Evolutionary conservation across 352 stramenopile genomes (phyloP), one percentile per base, ranked within the genome.

Genomic region (Phytophthora sojae): DNA sequence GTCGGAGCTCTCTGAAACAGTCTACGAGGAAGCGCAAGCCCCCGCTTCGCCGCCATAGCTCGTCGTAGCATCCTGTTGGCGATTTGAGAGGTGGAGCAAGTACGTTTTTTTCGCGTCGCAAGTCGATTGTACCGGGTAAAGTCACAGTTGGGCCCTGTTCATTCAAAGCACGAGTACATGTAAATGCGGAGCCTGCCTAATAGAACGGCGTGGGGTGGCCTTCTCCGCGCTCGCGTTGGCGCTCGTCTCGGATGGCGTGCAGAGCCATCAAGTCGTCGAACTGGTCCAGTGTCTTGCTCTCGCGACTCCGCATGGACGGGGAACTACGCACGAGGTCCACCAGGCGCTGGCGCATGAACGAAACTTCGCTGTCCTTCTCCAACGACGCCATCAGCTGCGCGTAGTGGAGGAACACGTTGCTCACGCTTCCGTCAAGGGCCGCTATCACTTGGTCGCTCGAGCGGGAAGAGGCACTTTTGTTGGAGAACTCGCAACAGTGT

Each of bases 31-130:
- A 69, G 17, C 30, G 29, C 44, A 57, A 63, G 44, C 25, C 30
- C 54, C 17, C 53, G 21, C 26, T 30, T 42, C 19, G 51, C 29
- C 4, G 52, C 60, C 35, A 67, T 26, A n/a, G 12, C 57, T 44
- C 37, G 12, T 39, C 49, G 26, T 3, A 69, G 45, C 52, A 69
- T 69, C 26, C 37, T 67, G 35, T 69, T 61, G 52, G 50, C 51
- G 51, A 61, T 37, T 50, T 56, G 23, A 32, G 8, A 42, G 59
- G 52, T 58, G 14, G 52, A 21, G 29, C 52, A 58, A 25, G 12
- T 42, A 51, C 26, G 25, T 37, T 47, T 49, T 62, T 61, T 68
- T 39, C 32, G 32, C 39, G 17, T 47, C 61, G 29, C 37, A 61
- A 26, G 21, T 49, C 19, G 29, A 37, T 42, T 42, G 6, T 49